phyloP scores from a whole-genome alignment of 2,329 filamentous ascomycete species.

The Calonectria pteridis region DNA sequence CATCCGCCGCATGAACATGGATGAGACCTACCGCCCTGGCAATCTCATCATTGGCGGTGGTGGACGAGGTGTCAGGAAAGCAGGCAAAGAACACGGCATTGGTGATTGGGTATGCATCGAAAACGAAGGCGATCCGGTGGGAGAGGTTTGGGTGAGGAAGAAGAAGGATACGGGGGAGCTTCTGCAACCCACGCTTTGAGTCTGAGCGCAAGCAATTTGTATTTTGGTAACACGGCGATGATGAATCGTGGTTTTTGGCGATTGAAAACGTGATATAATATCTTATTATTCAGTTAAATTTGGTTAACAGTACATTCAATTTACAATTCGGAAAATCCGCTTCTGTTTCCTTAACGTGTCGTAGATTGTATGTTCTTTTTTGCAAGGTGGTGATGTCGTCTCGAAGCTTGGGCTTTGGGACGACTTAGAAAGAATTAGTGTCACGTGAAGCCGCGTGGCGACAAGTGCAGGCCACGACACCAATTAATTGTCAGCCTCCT shows the following conservation, averaged over 20 bases:
- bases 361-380: not conserved
- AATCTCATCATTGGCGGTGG: conserved; percentile 86
- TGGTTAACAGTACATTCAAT: not conserved
- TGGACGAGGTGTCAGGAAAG: conserved; percentile 74
- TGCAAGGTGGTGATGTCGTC: not conserved
- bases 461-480: conserved; percentile 22
- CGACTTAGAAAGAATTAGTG: not conserved
- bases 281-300: not conserved
- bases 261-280: not conserved
- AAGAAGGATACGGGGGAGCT: conserved; percentile 24
- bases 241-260: not conserved
- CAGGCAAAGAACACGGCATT: conserved; percentile 72
- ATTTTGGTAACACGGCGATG: not conserved
- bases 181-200: not conserved
- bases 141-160: conserved; percentile 73
- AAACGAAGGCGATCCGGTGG: conserved; percentile 76
- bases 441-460: conserved; percentile 29
- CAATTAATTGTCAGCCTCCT: conserved; percentile 6
- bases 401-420: not conserved
- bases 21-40: conserved; percentile 77
- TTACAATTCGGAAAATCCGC: not conserved
- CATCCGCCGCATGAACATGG: conserved; percentile 75
- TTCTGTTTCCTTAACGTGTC: not conserved
- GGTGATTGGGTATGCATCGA: conserved; percentile 78
- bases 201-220: not conserved